Conservation (phyloP, 768 basidiomycete species). For the Lyophyllum atratum region DNA sequence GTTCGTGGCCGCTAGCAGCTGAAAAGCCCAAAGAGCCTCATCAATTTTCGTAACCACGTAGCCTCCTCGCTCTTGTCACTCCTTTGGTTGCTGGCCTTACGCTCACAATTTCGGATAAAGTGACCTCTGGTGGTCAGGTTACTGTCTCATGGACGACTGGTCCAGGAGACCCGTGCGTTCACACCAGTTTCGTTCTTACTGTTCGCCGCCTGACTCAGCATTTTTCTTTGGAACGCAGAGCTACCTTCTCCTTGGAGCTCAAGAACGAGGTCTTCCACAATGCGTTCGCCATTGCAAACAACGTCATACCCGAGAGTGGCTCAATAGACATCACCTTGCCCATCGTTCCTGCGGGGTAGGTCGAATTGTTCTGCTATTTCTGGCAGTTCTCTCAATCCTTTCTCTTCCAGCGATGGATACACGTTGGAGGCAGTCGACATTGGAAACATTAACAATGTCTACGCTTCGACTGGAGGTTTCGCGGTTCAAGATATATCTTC, state of each 20-base stretch:
- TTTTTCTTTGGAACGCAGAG: constrained; percentile 7
- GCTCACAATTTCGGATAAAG: constrained; percentile 36
- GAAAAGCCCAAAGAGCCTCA: not conserved
- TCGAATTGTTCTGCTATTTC: not conserved
- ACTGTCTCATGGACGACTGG: constrained; percentile 50
- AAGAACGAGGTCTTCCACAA: constrained; percentile 52
- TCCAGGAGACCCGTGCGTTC: constrained; percentile 44
- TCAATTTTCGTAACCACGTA: constrained; percentile 12
- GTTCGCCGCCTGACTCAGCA: not conserved
- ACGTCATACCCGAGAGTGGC: constrained; percentile 39
- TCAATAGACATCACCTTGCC: constrained; percentile 44
- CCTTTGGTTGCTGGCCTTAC: constrained; percentile 51
- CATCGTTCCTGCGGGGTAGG: constrained; percentile 48
- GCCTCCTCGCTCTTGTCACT: constrained; percentile 45
- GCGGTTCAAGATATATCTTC: constrained; percentile 31
- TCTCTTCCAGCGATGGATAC: constrained; percentile 43
- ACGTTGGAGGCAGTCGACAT: constrained; percentile 46
- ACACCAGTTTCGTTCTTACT: not conserved
- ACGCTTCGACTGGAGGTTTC: constrained; percentile 41
- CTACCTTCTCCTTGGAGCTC: constrained; percentile 47
- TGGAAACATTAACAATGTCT: constrained; percentile 48
- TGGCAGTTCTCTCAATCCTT: not conserved
- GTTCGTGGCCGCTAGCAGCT: constrained; percentile 29
- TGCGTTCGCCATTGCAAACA: constrained; percentile 56
- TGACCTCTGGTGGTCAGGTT: constrained; percentile 30